Percentiles rank a stretch among this genome's conserved stretches.
phyloP scores from a whole-genome alignment of 176 grass and related monocot species.

The Oryza glaberrima region DNA sequence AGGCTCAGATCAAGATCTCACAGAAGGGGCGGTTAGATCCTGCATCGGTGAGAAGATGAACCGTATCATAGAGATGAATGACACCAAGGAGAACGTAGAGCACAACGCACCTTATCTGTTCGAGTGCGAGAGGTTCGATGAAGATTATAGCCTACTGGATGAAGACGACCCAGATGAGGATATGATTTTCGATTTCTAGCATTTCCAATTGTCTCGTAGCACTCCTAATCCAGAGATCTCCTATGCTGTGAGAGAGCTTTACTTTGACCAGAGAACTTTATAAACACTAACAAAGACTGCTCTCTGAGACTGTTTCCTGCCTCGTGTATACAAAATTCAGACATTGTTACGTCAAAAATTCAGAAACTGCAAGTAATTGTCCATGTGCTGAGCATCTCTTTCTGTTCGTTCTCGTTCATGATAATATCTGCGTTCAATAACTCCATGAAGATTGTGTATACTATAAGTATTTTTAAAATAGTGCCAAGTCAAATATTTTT shows the following conservation, averaged over 20 bases:
- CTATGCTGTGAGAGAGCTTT: not conserved
- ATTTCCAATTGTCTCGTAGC: not conserved
- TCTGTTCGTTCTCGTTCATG: not conserved
- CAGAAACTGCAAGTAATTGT: not conserved
- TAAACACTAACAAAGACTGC: not conserved
- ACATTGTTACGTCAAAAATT: not conserved
- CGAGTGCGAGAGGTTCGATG: slow-evolving; percentile 51
- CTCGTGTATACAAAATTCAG: not conserved
- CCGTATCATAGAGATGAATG: slow-evolving; percentile 58
- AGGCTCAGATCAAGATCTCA: slow-evolving; percentile 30
- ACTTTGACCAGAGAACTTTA: not conserved
- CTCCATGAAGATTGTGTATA: not conserved
- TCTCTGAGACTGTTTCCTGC: not conserved
- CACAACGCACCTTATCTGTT: slow-evolving; percentile 53
- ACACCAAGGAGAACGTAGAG: slow-evolving; percentile 41
- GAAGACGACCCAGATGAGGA: slow-evolving; percentile 46
- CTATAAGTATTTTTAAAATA: no score
- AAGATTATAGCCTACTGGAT: slow-evolving; percentile 19
- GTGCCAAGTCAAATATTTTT: no score
- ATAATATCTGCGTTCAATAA: not conserved
- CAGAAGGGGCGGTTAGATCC: slow-evolving; percentile 38
- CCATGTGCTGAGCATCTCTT: not conserved
- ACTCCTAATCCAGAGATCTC: no score
- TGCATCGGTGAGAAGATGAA: slow-evolving; percentile 63
- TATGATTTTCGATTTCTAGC: slow-evolving; percentile 48